Evolutionary conservation across 2,329 filamentous ascomycete genomes (phyloP).

Genomic region (Arthrobotrys musiformis): DNA sequence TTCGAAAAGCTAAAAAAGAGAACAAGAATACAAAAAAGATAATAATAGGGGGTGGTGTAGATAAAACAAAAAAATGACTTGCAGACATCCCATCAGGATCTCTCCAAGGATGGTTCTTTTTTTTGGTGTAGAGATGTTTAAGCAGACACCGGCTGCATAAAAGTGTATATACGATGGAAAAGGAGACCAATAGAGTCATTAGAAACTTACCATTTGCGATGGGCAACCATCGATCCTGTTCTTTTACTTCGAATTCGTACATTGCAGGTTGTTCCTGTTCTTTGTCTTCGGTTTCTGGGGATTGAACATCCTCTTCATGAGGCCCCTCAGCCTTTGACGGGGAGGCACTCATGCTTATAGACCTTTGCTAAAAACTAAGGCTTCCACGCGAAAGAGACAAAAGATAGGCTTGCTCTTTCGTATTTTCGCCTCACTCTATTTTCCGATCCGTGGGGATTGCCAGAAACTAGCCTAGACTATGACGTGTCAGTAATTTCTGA

Average conservation of each 20-base stretch:
- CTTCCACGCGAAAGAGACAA: constrained; percentile 66
- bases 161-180: constrained; percentile 49
- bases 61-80: constrained; percentile 37
- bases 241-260: constrained; percentile 95
- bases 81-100: constrained; percentile 15
- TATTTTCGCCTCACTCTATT: constrained; percentile 62
- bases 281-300: constrained; percentile 94
- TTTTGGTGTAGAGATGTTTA: constrained; percentile 57
- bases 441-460: constrained; percentile 63
- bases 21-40: constrained; percentile 2
- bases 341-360: constrained; percentile 66
- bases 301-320: constrained; percentile 90
- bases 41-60: constrained; percentile 13
- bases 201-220: constrained; percentile 97
- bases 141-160: constrained; percentile 55
- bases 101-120: constrained; percentile 27
- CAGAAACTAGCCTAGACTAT: constrained; percentile 55
- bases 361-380: constrained; percentile 65
- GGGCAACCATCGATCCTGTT: constrained; percentile 98
- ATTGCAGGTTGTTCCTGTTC: constrained; percentile 66
- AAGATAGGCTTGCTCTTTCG: constrained; percentile 68
- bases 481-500: constrained; percentile 56
- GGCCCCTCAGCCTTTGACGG: constrained; percentile 70
- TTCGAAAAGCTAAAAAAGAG: constrained; percentile 42
- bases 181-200: constrained; percentile 59